phyloP scores from a whole-genome alignment of 495 filamentous ascomycete genomes.

The Xylaria palmicola region DNA sequence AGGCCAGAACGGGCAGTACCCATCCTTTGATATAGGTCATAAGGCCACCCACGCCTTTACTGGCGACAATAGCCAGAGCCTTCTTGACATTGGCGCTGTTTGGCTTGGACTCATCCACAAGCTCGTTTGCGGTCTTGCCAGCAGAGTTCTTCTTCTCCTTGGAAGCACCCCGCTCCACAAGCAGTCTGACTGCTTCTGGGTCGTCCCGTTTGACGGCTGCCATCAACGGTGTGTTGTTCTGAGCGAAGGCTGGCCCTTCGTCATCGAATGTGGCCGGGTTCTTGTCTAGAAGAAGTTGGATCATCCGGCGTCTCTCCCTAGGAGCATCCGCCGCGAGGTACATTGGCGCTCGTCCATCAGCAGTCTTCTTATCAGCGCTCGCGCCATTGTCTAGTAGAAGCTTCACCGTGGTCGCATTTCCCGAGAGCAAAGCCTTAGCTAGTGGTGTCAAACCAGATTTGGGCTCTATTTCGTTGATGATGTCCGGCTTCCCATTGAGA shows the following conservation, averaged over 20 bases:
- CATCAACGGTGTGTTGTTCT: conserved; percentile 10
- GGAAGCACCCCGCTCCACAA: conserved; percentile 4
- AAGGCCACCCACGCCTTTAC: conserved; percentile 8
- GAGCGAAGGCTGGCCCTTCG: not conserved
- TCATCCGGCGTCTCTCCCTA: conserved; percentile 1
- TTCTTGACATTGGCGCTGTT: not conserved
- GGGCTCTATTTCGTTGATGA: conserved; percentile 11
- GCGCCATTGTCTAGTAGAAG: conserved; percentile 20
- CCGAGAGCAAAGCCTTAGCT: conserved; percentile 10
- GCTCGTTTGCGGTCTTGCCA: conserved; percentile 1
- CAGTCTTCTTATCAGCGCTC: conserved; percentile 12
- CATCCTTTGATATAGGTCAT: conserved; percentile 8
- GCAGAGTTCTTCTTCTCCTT: conserved; percentile 9
- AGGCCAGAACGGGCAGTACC: conserved; percentile 7
- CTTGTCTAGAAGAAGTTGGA: conserved; percentile 17
- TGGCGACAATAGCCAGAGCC: not conserved
- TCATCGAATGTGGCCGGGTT: conserved; percentile 11
- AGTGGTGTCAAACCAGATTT: conserved; percentile 15
- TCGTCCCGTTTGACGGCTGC: conserved; percentile 7
- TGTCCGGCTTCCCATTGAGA: not conserved
- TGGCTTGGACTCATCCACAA: conserved; percentile 17
- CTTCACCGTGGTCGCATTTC: conserved; percentile 13
- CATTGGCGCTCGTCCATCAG: conserved; percentile 17
- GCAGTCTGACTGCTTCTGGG: conserved; percentile 10
- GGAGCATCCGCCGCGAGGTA: conserved; percentile 14